Evolutionary conservation across 2,329 filamentous ascomycete genomes (phyloP).

Genomic region (Penicillium sp.): DNA sequence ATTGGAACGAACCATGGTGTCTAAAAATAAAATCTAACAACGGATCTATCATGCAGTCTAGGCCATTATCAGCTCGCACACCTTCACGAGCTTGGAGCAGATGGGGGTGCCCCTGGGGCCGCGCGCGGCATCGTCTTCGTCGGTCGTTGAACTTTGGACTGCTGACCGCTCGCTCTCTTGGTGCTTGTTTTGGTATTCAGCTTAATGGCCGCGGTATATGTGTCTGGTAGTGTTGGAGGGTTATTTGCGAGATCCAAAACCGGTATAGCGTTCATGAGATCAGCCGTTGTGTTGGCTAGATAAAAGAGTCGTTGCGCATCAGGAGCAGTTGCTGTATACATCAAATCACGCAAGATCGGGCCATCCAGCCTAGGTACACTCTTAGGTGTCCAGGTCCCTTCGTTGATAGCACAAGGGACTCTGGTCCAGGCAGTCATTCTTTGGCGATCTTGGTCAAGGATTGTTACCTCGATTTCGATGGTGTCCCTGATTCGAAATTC

Average conservation of each 20-base stretch:
- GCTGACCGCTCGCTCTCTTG: no score
- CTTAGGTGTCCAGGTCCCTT: background rate
- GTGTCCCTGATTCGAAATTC: background rate
- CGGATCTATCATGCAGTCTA: no score
- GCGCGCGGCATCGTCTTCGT: no score
- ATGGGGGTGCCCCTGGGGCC: no score
- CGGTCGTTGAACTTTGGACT: no score
- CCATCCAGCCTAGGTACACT: background rate
- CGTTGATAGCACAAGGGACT: background rate
- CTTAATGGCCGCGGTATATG: background rate
- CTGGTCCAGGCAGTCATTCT: slow-evolving; percentile 1
- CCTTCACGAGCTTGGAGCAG: no score
- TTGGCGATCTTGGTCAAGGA: background rate
- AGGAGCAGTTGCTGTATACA: background rate
- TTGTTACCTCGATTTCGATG: background rate
- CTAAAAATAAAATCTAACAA: no score
- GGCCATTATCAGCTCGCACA: no score
- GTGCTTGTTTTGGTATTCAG: no score
- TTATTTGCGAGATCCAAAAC: background rate
- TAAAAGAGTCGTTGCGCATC: no score
- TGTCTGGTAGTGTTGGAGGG: background rate
- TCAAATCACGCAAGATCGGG: background rate
- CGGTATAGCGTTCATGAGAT: background rate
- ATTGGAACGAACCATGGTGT: no score
- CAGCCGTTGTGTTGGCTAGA: background rate